These are phyloP conservation scores for Leptodontidium sp. DNA, from an alignment of 2,329 filamentous ascomycete species.

Conservation along the genomic window DNA sequence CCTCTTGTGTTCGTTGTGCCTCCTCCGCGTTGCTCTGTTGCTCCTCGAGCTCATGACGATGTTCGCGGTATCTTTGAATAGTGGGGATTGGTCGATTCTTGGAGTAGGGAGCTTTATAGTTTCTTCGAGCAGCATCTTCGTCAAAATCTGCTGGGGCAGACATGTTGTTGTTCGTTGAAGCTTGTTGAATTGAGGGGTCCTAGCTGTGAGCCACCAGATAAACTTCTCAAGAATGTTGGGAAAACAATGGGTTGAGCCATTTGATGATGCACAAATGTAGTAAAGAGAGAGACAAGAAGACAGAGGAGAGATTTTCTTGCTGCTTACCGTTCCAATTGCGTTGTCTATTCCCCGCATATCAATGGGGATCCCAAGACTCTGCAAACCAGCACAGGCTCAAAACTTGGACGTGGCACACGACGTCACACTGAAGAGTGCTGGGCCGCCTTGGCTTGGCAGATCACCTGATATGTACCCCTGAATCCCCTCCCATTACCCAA, in stretches of 20 bases:
- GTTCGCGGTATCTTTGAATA: conserved; percentile 40
- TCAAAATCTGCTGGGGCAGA: conserved; percentile 34
- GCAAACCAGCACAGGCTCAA: background rate
- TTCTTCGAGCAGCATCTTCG: conserved; percentile 37
- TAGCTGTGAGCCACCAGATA: background rate
- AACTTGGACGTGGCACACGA: conserved; percentile 9
- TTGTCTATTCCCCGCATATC: conserved; percentile 9
- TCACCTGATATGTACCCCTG: background rate
- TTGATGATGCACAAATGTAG: background rate
- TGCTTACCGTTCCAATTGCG: conserved; percentile 3
- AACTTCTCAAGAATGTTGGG: background rate
- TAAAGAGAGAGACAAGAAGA: background rate
- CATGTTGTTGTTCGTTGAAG: conserved; percentile 14
- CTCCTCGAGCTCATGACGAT: conserved; percentile 36
- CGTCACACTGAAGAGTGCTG: background rate
- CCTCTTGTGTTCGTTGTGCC: conserved; percentile 40
- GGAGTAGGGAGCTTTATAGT: conserved; percentile 41
- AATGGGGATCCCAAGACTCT: conserved; percentile 3
- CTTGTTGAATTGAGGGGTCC: background rate
- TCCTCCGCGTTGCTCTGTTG: conserved; percentile 35
- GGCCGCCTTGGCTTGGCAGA: background rate
- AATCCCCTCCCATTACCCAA: background rate
- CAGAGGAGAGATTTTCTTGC: background rate
- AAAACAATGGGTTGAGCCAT: conserved; percentile 8
- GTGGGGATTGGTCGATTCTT: conserved; percentile 41